These are phyloP conservation scores for Fraxinus excelsior DNA, from an alignment of 257 asterid species.

Conservation along the genomic window DNA sequence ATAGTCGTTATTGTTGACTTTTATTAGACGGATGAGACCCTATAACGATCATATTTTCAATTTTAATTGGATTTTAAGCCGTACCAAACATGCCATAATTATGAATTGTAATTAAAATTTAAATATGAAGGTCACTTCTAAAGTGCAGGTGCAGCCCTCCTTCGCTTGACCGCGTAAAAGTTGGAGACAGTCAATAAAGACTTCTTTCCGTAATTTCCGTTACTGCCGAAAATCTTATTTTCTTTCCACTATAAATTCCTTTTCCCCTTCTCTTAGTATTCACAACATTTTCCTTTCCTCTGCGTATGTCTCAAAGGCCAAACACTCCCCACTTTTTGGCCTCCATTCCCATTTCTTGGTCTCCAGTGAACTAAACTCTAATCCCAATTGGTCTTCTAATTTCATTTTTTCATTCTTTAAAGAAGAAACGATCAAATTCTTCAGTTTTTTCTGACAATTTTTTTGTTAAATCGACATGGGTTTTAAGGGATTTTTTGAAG, in stretches of 20 bases:
- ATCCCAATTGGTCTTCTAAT: slow-evolving; percentile 5
- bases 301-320: slow-evolving; percentile 19
- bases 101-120: too few relatives aligned
- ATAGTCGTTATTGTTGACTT: too few relatives aligned
- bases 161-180: background rate
- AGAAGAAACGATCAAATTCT: slow-evolving; percentile 5
- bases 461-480: slow-evolving; percentile 26
- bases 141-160: too few relatives aligned
- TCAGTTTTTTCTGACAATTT: background rate
- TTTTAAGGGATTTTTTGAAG: slow-evolving; percentile 58
- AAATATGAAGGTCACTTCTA: too few relatives aligned
- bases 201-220: too few relatives aligned
- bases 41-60: too few relatives aligned
- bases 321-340: background rate
- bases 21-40: too few relatives aligned
- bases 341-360: background rate
- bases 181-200: background rate
- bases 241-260: background rate
- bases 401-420: slow-evolving; percentile 14
- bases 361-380: background rate
- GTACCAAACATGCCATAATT: too few relatives aligned
- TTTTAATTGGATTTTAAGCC: too few relatives aligned
- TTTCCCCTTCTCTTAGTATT: background rate
- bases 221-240: too few relatives aligned
- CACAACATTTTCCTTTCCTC: background rate